These are phyloP conservation scores for Knufia fluminis DNA, from an alignment of 2,329 filamentous ascomycete genomes.

Conservation along the genomic window DNA sequence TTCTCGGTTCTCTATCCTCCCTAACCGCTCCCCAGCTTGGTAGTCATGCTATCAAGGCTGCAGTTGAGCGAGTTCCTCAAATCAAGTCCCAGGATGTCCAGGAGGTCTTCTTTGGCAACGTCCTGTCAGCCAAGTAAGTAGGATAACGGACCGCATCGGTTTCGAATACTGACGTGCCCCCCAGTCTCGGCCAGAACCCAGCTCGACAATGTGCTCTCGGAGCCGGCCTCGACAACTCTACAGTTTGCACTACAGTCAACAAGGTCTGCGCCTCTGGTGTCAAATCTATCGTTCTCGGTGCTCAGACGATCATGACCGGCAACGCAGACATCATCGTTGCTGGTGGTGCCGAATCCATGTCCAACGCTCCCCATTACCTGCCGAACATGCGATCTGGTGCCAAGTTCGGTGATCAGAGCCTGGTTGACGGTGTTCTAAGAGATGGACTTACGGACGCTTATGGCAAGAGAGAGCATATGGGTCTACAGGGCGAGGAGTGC, in stretches of 20 bases:
- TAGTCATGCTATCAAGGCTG: conserved; percentile 82
- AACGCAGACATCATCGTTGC: conserved; percentile 88
- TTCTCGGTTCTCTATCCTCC: conserved; percentile 85
- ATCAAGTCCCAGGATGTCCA: conserved; percentile 85
- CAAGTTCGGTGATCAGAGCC: conserved; percentile 85
- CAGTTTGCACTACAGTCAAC: conserved; percentile 88
- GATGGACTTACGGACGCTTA: conserved; percentile 93
- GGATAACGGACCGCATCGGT: background rate
- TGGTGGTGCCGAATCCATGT: conserved; percentile 97
- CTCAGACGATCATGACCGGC: conserved; percentile 95
- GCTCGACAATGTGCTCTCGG: conserved; percentile 87
- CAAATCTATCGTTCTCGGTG: conserved; percentile 89
- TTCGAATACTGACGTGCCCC: conserved; percentile 3
- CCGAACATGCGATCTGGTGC: conserved; percentile 74
- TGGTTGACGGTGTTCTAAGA: conserved; percentile 86
- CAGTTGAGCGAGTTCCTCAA: conserved; percentile 73
- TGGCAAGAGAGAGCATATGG: conserved; percentile 91
- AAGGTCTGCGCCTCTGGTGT: conserved; percentile 95
- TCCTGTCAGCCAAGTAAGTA: conserved; percentile 80
- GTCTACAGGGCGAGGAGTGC: conserved; percentile 84
- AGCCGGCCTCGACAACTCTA: conserved; percentile 71
- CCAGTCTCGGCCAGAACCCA: conserved; percentile 87
- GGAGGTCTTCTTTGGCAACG: conserved; percentile 97
- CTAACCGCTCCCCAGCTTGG: conserved; percentile 80
- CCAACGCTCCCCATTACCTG: conserved; percentile 92